phyloP scores from a whole-genome alignment of 176 grass and related monocot species.

The Cymbopogon citratus region DNA sequence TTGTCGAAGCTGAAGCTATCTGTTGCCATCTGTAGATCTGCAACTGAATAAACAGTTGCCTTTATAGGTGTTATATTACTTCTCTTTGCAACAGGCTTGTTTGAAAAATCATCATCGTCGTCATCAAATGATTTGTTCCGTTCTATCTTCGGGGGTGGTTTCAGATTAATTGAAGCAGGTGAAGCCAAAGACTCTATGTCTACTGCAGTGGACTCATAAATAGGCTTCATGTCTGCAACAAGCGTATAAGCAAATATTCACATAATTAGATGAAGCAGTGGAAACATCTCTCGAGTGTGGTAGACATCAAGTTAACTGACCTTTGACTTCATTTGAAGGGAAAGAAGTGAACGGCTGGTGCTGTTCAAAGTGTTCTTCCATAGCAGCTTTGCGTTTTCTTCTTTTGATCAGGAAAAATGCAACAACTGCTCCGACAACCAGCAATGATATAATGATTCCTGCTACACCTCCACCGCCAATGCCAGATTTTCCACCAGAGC shows the following conservation, averaged over 20 bases:
- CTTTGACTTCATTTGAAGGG: conserved; percentile 67
- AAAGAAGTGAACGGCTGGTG: conserved; percentile 68
- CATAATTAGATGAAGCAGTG: conserved; percentile 14
- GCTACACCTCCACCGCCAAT: conserved; percentile 57
- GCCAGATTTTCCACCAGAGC: conserved; percentile 54
- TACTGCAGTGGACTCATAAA: conserved; percentile 41
- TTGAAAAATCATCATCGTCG: conserved; percentile 69
- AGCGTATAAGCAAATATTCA: conserved; percentile 12
- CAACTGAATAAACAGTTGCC: conserved; percentile 84
- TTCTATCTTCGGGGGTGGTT: conserved; percentile 78
- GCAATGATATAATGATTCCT: conserved; percentile 76
- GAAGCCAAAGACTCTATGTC: conserved; percentile 47
- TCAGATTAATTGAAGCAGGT: conserved; percentile 50
- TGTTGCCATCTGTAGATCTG: conserved; percentile 93
- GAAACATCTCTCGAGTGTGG: conserved; percentile 7
- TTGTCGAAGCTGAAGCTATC: conserved; percentile 82
- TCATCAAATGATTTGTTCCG: conserved; percentile 64
- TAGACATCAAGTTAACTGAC: conserved; percentile 29
- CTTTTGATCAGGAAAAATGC: conserved; percentile 74
- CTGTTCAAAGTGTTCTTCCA: conserved; percentile 56
- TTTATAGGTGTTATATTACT: conserved; percentile 49
- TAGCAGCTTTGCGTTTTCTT: conserved; percentile 47
- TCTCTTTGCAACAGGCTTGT: conserved; percentile 51
- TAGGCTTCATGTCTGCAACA: conserved; percentile 60
- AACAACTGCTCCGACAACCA: conserved; percentile 65